Evolutionary conservation across 2,329 filamentous ascomycete species (phyloP), one percentile per base, ranked within the genome.

Genomic region (Nemania abortiva): DNA sequence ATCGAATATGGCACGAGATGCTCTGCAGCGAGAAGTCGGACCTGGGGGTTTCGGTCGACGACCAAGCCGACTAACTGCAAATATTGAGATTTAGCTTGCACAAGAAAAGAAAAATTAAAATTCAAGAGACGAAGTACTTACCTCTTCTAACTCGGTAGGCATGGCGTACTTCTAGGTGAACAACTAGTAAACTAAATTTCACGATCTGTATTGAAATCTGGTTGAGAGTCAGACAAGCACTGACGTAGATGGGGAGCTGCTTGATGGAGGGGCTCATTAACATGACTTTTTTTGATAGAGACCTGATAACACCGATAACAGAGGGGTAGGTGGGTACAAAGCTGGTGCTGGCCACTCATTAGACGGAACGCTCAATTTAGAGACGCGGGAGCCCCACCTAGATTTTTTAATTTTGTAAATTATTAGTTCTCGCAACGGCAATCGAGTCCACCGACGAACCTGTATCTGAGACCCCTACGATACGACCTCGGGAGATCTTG

Each of bases 51-150:
- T 69, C 93, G 93, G 82, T 97, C 92, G 81, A 93, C 92, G 68
- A 98, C 92, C 82, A 98, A 98, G 79, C 94, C 94, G 70, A 98
- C 94, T 63, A 97, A 89, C 93, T 97, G 74, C 29, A 53, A n/a
- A 52, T 37, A 64, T 62, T 65, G 27, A 71, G 69, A 59, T 62
- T 70, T 10, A 62, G 59, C 57, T 37, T 13, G 24, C 7, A 6
- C 49, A 18, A 52, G 6, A 65, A 52, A 31, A 58, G 9, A 63
- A 70, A 18, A 22, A 68, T 27, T 27, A n/a, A n/a, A n/a, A n/a
- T n/a, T n/a, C n/a, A 27, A 27, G 5, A 27, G 24, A 31, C 7
- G 24, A 39, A n/a, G 31, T 42, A 52, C 78, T 50, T 83, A 93
- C 92, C 82, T 94, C 91, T 83, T 94, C 91, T 53, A 94, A 80